Evolutionary conservation across 2,329 filamentous ascomycete species (phyloP), one percentile per base, ranked within the genome.

Genomic region (Fusarium palustre): DNA sequence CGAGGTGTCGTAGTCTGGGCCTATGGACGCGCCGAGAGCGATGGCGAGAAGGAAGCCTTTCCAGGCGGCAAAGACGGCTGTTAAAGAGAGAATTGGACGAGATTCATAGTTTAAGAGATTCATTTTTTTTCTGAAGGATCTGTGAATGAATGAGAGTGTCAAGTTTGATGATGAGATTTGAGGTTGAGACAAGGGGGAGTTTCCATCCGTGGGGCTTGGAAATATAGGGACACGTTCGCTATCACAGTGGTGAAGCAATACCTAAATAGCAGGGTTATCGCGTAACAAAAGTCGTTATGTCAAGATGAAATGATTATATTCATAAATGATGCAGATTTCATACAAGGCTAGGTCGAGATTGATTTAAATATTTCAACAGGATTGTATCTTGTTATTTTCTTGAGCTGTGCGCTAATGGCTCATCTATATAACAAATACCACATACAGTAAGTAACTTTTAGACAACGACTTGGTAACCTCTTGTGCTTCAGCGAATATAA

Each of bases 1-100:
- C 9, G 92, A 95, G n/a, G 92, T 94, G 80, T 97, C 92, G 78
- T 96, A 97, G 69, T 87, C 88, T 18, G 87, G 86, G 60, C 84
- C 87, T 47, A 86, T 77, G 53, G 79, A 79, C 38, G 83, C 82
- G 34, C 81, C 65, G 54, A 85, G 75, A 30, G 89, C 88, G 56
- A 94, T 78, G 46, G 85, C 72, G n/a, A 94, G 77, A 9, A 96
- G 81, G 12, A 92, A 75, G 8, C 78, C 52, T 76, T 95, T 96
- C 91, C 91, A 94, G 15, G 81, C 76, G 7, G 82, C 56, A 75
- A 92, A 94, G n/a, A 75, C 34, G 20, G 63, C 39, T 9, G 69
- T 52, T 8, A 81, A 65, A 2, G 76, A 76, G 33, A 55, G 34
- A 9, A 75, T 31, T 15, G 78, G 76, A 12, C 48, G 59, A 0